Percentiles rank a stretch among this genome's conserved stretches.
These are phyloP conservation scores for Cyberlindnera xylosilytica DNA, from an alignment of 805 yeast genomes.

Conservation along the genomic window DNA sequence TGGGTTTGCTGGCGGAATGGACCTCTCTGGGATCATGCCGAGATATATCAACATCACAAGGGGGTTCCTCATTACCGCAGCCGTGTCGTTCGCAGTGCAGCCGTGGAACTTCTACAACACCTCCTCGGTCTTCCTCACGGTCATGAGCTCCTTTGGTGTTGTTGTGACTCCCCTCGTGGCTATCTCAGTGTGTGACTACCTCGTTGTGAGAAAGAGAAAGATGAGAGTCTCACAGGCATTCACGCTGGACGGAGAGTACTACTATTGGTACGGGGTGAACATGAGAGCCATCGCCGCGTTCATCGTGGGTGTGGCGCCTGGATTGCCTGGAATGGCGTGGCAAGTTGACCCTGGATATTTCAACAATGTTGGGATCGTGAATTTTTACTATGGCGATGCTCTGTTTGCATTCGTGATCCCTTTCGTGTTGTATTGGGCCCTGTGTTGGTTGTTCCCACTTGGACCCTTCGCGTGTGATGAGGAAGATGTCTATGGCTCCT, in stretches of 20 bases:
- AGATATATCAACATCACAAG: conserved; percentile 30
- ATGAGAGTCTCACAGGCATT: conserved; percentile 32
- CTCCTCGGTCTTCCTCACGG: conserved; percentile 30
- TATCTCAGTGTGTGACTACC: conserved; percentile 37
- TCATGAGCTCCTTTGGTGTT: conserved; percentile 34
- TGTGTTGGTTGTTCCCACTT: conserved; percentile 12
- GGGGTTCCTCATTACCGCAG: conserved; percentile 31
- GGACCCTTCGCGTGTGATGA: conserved; percentile 34
- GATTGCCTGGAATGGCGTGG: conserved; percentile 47
- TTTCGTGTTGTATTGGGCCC: conserved; percentile 35
- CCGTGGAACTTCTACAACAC: conserved; percentile 37
- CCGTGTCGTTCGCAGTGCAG: conserved; percentile 32
- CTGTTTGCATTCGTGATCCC: conserved; percentile 41
- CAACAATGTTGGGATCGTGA: conserved; percentile 34
- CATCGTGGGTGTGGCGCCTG: conserved; percentile 42
- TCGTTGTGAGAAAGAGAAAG: conserved; percentile 31
- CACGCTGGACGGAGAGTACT: conserved; percentile 29
- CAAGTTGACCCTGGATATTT: conserved; percentile 23
- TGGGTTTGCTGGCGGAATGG: conserved; percentile 32
- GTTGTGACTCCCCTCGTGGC: conserved; percentile 35
- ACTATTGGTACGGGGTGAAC: conserved; percentile 39
- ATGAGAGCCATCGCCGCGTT: conserved; percentile 40
- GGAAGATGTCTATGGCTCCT: conserved; percentile 38
- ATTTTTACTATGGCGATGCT: conserved; percentile 42
- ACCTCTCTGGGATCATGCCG: conserved; percentile 24